A percentile compares a stretch with the other conserved stretches of the same genome.
Conservation (phyloP, 2,329 filamentous ascomycete genomes). For the Calonectria multiphialidica region DNA sequence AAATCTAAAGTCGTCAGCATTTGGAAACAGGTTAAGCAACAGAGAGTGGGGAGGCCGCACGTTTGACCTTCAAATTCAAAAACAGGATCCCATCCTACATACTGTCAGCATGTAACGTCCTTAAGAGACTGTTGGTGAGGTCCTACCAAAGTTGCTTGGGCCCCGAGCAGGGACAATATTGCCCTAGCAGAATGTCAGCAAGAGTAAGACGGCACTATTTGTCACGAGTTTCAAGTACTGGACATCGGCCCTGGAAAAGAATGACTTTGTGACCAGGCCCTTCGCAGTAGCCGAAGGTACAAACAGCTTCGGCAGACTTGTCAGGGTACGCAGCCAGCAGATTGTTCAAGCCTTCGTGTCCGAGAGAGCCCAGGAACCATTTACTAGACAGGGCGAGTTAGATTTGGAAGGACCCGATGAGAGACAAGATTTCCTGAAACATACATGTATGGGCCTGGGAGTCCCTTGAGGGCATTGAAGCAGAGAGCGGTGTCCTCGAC, state of each 20-base stretch:
- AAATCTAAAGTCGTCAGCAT: conserved; percentile 63
- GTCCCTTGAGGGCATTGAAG: conserved; percentile 89
- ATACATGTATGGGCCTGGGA: conserved; percentile 97
- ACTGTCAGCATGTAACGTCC: not conserved
- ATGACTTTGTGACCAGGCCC: conserved; percentile 87
- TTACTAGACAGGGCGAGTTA: conserved; percentile 70
- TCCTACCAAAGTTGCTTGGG: conserved; percentile 82
- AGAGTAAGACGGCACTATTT: not conserved
- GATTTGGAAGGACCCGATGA: not conserved
- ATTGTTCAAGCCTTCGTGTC: conserved; percentile 89
- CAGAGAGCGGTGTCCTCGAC: conserved; percentile 97
- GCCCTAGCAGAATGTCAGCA: conserved; percentile 55
- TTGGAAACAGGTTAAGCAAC: not conserved
- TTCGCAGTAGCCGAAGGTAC: conserved; percentile 92
- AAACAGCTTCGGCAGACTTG: conserved; percentile 92
- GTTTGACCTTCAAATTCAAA: conserved; percentile 96
- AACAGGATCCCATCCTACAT: conserved; percentile 90
- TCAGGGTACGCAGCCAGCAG: conserved; percentile 89
- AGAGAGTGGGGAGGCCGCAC: conserved; percentile 52
- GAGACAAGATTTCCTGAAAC: conserved; percentile 43
- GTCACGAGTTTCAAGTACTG: conserved; percentile 59
- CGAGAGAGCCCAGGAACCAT: conserved; percentile 89
- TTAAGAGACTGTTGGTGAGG: not conserved
- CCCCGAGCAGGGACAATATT: conserved; percentile 89
- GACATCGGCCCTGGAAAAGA: conserved; percentile 91